Base-by-base conservation (phyloP, 768 basidiomycete genomes). In the Omphalotus guepiniiformis region DNA sequence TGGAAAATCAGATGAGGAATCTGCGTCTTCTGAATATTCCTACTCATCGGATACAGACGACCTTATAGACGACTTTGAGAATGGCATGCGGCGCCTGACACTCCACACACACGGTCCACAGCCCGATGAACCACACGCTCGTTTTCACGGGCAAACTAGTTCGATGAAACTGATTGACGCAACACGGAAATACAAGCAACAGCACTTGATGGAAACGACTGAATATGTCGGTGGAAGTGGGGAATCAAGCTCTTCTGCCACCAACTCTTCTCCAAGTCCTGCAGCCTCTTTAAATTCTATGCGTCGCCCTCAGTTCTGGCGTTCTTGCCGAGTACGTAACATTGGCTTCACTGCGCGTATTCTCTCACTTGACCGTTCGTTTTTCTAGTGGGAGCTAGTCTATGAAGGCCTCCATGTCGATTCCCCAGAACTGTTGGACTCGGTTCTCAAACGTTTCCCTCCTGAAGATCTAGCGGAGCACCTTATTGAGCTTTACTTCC, bases 401-500 rank as follows among this genome's bases (percentile, higher is more conserved):
- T 82, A 73, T 57, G 82, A 83, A 61, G 72, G 74, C 16, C 63
- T 66, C 41, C 64, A 64, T 53, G 53, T 59, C 35, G 60, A 67
- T 40, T 57, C 58, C 5, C 61, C 51, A 23, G 54, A 58, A 23
- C 50, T 68, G 12, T 51, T 75, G 47, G 58, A 64, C 39, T 53
- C 58, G 36, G 61, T 71, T 50, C 54, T 75, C 13, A 52, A 60
- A 34, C 62, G 68, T 58, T 83, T 87, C 39, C 92, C 90, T 30
- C 78, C 87, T 0, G 57, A 63, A 13, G 82, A 85, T 49, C 76
- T 92, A 15, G 75, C 75, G 6, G 57, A 63, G 23, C 59, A 54
- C 15, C 71, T 96, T 25, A 78, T 93, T 53, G 66, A 78, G 30
- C 67, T 83, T 23, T 93, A 80, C 60, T 95, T 95, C 55, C 53